phyloP scores from a whole-genome alignment of 352 stramenopile genomes.

The Hyaloperonospora brassicae region DNA sequence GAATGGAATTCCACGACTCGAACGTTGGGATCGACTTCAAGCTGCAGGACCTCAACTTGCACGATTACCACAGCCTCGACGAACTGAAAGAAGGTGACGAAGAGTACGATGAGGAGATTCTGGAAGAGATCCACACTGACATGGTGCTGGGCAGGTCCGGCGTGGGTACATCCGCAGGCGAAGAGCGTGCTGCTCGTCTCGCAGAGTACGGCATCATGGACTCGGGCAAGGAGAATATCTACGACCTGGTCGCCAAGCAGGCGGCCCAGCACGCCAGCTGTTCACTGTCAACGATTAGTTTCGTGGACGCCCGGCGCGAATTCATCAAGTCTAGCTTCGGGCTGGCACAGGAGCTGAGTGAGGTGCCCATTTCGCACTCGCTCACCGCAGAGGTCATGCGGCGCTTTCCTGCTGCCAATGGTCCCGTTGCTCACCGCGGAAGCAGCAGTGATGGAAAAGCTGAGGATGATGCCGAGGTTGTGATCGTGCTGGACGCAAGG shows the following conservation, averaged over 20 bases:
- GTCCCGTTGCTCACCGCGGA: slow-evolving; percentile 14
- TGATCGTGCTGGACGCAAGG: slow-evolving; percentile 37
- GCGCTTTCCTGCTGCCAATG: slow-evolving; percentile 23
- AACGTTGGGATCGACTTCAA: slow-evolving; percentile 34
- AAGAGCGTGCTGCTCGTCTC: slow-evolving; percentile 35
- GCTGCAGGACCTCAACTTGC: slow-evolving; percentile 35
- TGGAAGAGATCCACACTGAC: slow-evolving; percentile 36
- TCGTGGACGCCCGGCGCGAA: slow-evolving; percentile 50
- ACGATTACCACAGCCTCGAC: slow-evolving; percentile 33
- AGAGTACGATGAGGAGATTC: slow-evolving; percentile 40
- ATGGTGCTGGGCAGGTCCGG: slow-evolving; percentile 17
- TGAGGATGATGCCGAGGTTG: slow-evolving; percentile 22
- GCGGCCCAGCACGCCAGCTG: slow-evolving; percentile 44
- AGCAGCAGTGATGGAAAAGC: slow-evolving; percentile 22
- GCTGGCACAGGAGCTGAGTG: slow-evolving; percentile 21
- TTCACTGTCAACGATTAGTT: slow-evolving; percentile 50
- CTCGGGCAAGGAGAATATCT: slow-evolving; percentile 40
- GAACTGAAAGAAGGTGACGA: slow-evolving; percentile 35
- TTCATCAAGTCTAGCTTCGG: slow-evolving; percentile 54
- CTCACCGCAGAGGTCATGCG: slow-evolving; percentile 50
- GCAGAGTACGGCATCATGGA: slow-evolving; percentile 53
- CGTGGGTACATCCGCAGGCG: slow-evolving; percentile 17
- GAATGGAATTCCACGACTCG: slow-evolving; percentile 38
- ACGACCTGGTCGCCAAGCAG: slow-evolving; percentile 50
- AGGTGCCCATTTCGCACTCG: slow-evolving; percentile 48